These are phyloP conservation scores for Citrus glauca DNA, from an alignment of 345 rosid genomes.

Conservation along the genomic window DNA sequence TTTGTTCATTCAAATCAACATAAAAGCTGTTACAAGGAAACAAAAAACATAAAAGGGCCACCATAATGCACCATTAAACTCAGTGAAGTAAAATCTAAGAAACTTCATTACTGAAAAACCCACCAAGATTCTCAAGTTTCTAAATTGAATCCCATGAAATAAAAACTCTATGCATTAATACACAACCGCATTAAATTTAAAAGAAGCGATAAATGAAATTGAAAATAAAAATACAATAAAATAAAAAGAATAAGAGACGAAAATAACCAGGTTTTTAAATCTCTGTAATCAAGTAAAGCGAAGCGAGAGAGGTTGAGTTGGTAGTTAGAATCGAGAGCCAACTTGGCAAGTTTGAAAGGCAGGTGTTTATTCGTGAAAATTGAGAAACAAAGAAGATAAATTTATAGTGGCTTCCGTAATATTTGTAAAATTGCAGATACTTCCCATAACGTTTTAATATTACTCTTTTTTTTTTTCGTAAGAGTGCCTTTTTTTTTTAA, in stretches of 20 bases:
- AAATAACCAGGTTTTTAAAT: not conserved
- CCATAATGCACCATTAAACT: not conserved
- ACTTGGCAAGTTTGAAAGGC: slow-evolving; percentile 1
- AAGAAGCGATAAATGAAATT: not conserved
- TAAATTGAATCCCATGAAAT: not conserved
- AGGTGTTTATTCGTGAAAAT: not conserved
- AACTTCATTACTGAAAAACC: not conserved
- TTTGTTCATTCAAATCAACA: not conserved
- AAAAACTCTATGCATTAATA: not conserved
- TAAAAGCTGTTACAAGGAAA: not conserved
- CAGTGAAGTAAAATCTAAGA: not conserved
- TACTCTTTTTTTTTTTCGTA: too few relatives aligned
- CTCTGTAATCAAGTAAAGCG: not conserved
- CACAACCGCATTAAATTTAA: not conserved
- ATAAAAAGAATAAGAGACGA: not conserved
- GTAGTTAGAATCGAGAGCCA: not conserved
- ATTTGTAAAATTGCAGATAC: not conserved
- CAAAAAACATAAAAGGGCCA: too few relatives aligned
- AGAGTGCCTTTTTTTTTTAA: too few relatives aligned
- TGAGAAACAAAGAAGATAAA: not conserved
- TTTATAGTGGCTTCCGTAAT: not conserved
- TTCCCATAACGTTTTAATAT: not conserved
- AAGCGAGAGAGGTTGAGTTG: not conserved
- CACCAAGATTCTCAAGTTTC: not conserved
- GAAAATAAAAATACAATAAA: not conserved